Evolutionary conservation across 2,329 filamentous ascomycete species (phyloP), one percentile per base, ranked within the genome.

Genomic region (Cordyceps javanica): DNA sequence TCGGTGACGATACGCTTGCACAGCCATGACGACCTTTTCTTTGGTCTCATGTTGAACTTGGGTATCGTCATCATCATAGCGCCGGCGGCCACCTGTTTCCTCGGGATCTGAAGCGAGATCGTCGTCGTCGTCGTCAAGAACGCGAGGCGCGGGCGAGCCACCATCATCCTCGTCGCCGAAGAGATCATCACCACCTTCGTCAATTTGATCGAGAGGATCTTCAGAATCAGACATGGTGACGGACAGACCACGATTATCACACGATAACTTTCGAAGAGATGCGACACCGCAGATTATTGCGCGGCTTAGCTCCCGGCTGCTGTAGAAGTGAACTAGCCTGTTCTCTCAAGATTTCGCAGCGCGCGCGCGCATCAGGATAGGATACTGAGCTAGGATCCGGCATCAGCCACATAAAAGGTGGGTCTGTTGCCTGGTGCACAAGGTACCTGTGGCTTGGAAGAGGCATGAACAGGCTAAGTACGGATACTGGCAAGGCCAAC

Each of bases 1-100:
- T 52, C 83, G 79, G 69, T 92, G 89, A 46, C 89, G 81, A 65
- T 82, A 85, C 48, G 91, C 74, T 48, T 83, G 81, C 48, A 87
- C 76, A 53, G 85, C 83, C 73, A 85, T 80, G 55, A 89, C 79
- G 54, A 82, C 75, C 62, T 80, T 81, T 62, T 82, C 75, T 60
- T 77, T 75, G 21, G 77, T 79, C 64, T 74, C 75, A 57, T 77
- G 73, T 56, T 73, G 71, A 50, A 71, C 70, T 52, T 77, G 75
- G 14, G 76, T 75, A 10, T 75, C 72, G 6, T 78, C 74, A 45
- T 77, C 75, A n/a, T 76, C 74, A 30, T 75, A 73, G 11, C 74
- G 61, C 63, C 73, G 63, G 60, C 66, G 61, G 42, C 74, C 72
- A 21, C 74, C 73, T 46, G 74, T 75, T 16, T 69, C 75, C 49